These are phyloP conservation scores for Colletotrichum chlorophyti DNA, from an alignment of 2,329 filamentous ascomycete genomes.

Conservation along the genomic window DNA sequence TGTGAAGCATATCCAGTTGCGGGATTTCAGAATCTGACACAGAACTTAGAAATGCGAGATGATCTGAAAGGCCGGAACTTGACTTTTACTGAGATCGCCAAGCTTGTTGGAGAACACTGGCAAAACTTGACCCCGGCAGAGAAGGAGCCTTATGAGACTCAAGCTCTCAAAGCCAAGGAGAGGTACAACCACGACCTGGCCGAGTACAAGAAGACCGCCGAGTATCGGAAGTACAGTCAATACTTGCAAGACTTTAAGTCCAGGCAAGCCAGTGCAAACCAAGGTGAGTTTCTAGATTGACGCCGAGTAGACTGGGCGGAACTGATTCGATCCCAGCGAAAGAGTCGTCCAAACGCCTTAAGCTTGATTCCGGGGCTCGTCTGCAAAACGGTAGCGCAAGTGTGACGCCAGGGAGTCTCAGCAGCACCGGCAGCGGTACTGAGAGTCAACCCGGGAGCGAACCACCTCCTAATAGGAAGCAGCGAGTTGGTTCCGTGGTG, in stretches of 20 bases:
- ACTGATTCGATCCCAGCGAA: conserved; percentile 43
- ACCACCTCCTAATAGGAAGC: conserved; percentile 51
- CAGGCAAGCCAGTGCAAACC: conserved; percentile 66
- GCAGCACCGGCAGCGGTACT: conserved; percentile 52
- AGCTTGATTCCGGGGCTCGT: conserved; percentile 47
- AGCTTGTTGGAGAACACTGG: conserved; percentile 83
- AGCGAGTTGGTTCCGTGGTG: conserved; percentile 54
- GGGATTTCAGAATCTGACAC: no score
- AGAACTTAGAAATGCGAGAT: conserved; percentile 72
- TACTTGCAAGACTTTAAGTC: conserved; percentile 82
- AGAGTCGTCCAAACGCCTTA: conserved; percentile 57
- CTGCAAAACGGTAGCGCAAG: conserved; percentile 48
- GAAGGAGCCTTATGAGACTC: conserved; percentile 75
- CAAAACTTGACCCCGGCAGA: conserved; percentile 71
- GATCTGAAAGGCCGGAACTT: conserved; percentile 77
- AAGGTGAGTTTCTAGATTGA: conserved; percentile 51
- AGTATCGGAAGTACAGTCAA: conserved; percentile 71
- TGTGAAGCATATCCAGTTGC: no score
- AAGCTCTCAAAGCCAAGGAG: conserved; percentile 77
- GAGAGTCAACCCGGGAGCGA: conserved; percentile 57
- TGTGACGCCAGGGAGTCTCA: conserved; percentile 44
- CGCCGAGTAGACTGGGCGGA: not conserved
- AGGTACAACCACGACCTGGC: conserved; percentile 75
- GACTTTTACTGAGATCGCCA: conserved; percentile 84
- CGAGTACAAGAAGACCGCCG: conserved; percentile 78